These are phyloP conservation scores for Gossypium australe DNA, from an alignment of 345 rosid species.

Conservation along the genomic window DNA sequence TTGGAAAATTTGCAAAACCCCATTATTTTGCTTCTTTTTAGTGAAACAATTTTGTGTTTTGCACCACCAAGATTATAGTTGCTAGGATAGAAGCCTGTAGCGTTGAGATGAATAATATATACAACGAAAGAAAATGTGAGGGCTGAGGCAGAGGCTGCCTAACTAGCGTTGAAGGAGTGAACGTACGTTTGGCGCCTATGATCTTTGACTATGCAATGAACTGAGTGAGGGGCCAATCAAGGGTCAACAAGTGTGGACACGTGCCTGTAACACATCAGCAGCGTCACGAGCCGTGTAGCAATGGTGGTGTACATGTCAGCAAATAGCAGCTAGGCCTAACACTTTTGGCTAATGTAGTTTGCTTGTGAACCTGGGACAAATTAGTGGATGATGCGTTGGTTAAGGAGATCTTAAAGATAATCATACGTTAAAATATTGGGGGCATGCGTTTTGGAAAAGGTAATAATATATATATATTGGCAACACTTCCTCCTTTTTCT, in stretches of 20 bases:
- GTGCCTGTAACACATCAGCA: conserved; percentile 1
- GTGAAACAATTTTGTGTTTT: background rate
- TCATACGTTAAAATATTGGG: conserved; percentile 9
- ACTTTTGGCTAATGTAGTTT: background rate
- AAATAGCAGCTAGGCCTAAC: conserved; percentile 23
- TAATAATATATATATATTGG: background rate
- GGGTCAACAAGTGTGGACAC: background rate
- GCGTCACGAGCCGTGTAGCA: background rate
- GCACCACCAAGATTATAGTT: background rate
- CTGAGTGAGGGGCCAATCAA: background rate
- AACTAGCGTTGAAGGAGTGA: conserved; percentile 40
- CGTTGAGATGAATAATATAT: conserved; percentile 9
- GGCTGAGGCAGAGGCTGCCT: conserved; percentile 27
- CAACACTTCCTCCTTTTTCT: background rate
- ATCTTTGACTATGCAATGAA: conserved; percentile 20
- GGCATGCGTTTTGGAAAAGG: background rate
- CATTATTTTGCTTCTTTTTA: conserved; percentile 25
- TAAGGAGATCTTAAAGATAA: conserved; percentile 13
- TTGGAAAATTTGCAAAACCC: conserved; percentile 30
- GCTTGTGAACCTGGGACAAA: conserved; percentile 10
- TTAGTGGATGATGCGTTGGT: conserved; percentile 32
- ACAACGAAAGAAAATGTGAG: background rate
- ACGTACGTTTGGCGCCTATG: conserved; percentile 35
- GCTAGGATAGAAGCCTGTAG: background rate
- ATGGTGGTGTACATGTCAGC: conserved; percentile 29